A percentile compares a stretch with the other conserved stretches of the same genome.
These are phyloP conservation scores for Colletotrichum simmondsii DNA, from an alignment of 2,329 filamentous ascomycete genomes.

Conservation along the genomic window DNA sequence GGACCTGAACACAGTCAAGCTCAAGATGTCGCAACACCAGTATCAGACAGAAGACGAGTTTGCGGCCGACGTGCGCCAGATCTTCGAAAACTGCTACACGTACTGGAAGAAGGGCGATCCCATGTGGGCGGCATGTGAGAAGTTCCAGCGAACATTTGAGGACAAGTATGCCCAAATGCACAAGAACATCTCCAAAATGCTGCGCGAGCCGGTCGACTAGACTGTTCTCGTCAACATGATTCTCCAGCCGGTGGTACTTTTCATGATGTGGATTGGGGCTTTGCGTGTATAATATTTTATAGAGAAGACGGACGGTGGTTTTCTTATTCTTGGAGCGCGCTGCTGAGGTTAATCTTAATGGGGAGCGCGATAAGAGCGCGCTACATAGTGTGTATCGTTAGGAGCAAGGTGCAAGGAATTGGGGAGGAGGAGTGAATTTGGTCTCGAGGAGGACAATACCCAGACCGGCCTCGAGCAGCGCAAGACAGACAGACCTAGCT, in stretches of 20 bases:
- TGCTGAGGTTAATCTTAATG: not conserved
- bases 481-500: not conserved
- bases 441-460: constrained; percentile 28
- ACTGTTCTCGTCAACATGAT: not conserved
- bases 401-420: not conserved
- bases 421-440: not conserved
- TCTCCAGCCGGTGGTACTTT: not conserved
- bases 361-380: not conserved
- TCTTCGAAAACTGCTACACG: constrained; percentile 72
- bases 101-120: constrained; percentile 68
- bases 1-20: constrained; percentile 70
- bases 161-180: constrained; percentile 69
- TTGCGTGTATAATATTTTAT: constrained; percentile 9
- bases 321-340: not conserved
- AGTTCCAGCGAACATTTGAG: constrained; percentile 67
- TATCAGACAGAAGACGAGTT: constrained; percentile 67
- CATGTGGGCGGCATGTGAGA: constrained; percentile 66
- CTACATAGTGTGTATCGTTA: not conserved
- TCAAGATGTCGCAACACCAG: constrained; percentile 65
- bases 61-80: constrained; percentile 67
- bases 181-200: constrained; percentile 69
- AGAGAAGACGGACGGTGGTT: not conserved
- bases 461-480: constrained; percentile 22
- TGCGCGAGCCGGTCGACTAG: constrained; percentile 51
- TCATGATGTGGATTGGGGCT: not conserved